Percentiles rank a stretch among this genome's conserved stretches.
phyloP scores from a whole-genome alignment of 2,329 filamentous ascomycete species.

The Sporothrix pallida region DNA sequence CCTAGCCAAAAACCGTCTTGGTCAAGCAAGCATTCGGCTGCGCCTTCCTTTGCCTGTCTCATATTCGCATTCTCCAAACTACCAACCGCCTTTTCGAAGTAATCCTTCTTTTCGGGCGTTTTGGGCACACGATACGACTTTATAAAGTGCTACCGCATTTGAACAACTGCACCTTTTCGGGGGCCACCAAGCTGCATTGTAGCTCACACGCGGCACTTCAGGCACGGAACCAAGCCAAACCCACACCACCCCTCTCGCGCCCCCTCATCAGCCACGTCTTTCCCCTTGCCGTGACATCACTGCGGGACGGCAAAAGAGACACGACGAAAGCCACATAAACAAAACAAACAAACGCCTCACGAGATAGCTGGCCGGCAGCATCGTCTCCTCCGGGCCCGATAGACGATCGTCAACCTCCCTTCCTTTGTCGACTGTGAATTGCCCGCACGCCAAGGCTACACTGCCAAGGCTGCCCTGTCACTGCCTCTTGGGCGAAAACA shows the following conservation, averaged over 20 bases:
- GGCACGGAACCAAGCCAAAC: background rate
- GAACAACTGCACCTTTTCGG: background rate
- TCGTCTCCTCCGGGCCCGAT: background rate
- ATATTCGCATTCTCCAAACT: background rate
- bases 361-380: background rate
- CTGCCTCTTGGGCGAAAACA: background rate
- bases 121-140: constrained; percentile 8
- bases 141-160: constrained; percentile 1
- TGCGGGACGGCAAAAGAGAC: background rate
- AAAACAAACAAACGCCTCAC: background rate
- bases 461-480: background rate
- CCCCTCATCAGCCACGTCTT: background rate
- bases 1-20: background rate
- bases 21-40: background rate
- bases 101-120: background rate
- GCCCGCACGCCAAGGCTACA: constrained; percentile 5
- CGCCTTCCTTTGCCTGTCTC: constrained; percentile 3
- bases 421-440: no score
- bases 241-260: constrained; percentile 4
- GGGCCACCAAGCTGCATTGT: background rate
- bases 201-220: background rate
- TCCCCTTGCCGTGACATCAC: constrained; percentile 19
- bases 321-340: background rate
- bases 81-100: background rate
- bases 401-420: background rate